phyloP scores from a whole-genome alignment of 2,329 filamentous ascomycete genomes.

The Rosellinia necatrix region DNA sequence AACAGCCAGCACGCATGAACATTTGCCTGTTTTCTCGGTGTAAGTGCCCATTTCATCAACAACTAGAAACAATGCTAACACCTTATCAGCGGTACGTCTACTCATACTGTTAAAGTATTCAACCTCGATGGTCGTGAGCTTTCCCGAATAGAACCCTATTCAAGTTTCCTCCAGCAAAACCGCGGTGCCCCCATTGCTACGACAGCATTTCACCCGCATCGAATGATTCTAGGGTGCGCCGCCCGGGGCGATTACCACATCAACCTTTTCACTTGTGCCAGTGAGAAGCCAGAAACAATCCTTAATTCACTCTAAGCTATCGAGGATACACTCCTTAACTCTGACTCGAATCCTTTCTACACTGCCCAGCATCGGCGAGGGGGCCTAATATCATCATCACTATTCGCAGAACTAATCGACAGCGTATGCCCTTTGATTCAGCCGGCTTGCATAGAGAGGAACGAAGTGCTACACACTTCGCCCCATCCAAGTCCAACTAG shows the following conservation, averaged over 20 bases:
- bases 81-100: conserved; percentile 74
- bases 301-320: conserved; percentile 32
- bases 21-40: conserved; percentile 93
- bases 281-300: conserved; percentile 44
- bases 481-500: conserved; percentile 1
- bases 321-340: not conserved
- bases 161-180: conserved; percentile 81
- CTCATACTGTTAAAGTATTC: conserved; percentile 88
- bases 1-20: conserved; percentile 91
- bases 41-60: conserved; percentile 54
- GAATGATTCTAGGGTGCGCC: conserved; percentile 86
- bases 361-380: not conserved
- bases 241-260: conserved; percentile 87
- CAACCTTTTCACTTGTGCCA: conserved; percentile 79
- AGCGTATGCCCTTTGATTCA: conserved; percentile 14
- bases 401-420: not conserved
- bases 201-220: conserved; percentile 94
- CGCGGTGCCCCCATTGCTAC: conserved; percentile 81
- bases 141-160: conserved; percentile 86
- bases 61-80: conserved; percentile 35
- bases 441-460: conserved; percentile 17
- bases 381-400: not conserved
- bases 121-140: conserved; percentile 83
- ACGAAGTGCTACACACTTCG: not conserved
- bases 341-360: not conserved